Base-by-base conservation (phyloP, 345 rosid species). In the Eucalyptus polyanthemos region DNA sequence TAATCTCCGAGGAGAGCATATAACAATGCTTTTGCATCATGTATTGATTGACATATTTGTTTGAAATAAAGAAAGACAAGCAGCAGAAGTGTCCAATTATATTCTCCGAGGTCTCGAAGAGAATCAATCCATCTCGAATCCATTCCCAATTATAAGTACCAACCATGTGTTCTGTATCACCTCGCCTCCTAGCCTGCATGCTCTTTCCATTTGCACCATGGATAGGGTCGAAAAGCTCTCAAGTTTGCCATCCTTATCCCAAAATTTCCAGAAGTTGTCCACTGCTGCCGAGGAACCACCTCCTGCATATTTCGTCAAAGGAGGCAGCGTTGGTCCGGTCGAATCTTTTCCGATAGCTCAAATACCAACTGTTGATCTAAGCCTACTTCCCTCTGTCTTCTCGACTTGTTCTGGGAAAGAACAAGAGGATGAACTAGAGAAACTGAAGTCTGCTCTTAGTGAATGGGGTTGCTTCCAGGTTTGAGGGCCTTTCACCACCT, bases 391-490 rank as follows among this genome's bases (percentile, higher is more conserved):
- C 16, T 89, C 90, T 15, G 45, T 86, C 27, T 90, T 90, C 53
- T 87, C 87, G n/a, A 13, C 67, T 16, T 27, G 67, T 60, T 60
- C 67, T 60, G 67, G 67, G 31, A 58, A 81, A 24, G 87, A 37
- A 81, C 47, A 29, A 29, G 34, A 87, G 7, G 50, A 86, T 16
- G 92, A 91, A 49, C 92, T 91, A 25, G 88, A 90, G 29, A 93
- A 90, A 50, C 90, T 93, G 42, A 86, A 88, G 56, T 65, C 86
- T 19, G 93, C 93, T 88, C 93, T 92, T 62, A 86, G 40, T 49
- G 51, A 92, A 19, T 89, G 92, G 91, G 95, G 94, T 67, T 92
- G 93, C 90, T 91, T 92, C 69, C 93, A 91, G 94, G 93, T 62
- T 14, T 13, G 25, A 29, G 45, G 17, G n/a, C 67, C 8, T 50